Evolutionary conservation across 305 asterid genomes (phyloP).

Genomic region (Solanum hybrid): DNA sequence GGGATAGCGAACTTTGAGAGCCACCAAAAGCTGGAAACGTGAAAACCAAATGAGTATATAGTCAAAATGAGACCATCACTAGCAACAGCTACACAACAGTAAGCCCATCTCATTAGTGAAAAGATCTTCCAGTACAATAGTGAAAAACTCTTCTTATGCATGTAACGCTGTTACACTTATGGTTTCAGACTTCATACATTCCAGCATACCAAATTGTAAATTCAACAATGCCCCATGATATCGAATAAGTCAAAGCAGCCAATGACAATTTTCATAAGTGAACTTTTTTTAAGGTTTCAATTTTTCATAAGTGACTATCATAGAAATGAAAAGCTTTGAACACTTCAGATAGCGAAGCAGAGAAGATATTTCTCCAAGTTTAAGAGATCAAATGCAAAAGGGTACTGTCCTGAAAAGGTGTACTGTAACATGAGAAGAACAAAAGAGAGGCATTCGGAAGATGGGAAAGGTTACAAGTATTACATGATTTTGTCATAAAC

Average conservation of each 20-base stretch:
- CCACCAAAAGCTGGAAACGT: constrained; percentile 64
- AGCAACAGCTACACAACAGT: not conserved
- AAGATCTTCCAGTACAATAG: not conserved
- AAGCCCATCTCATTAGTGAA: not conserved
- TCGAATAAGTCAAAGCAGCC: not conserved
- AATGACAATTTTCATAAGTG: not conserved
- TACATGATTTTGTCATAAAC: not conserved
- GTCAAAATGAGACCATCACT: not conserved
- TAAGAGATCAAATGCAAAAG: not conserved
- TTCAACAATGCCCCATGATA: not conserved
- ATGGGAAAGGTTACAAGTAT: not conserved
- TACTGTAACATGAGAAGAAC: not conserved
- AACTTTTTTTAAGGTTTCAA: not conserved
- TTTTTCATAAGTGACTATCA: not conserved
- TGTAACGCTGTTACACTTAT: not conserved
- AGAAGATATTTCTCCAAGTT: not conserved
- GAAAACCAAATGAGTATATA: not conserved
- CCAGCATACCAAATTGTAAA: not conserved
- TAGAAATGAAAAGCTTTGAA: not conserved
- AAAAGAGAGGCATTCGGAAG: not conserved
- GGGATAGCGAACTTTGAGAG: constrained; percentile 88
- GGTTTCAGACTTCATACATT: not conserved
- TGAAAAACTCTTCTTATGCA: not conserved
- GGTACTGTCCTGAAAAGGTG: not conserved
- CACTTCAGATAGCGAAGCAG: not conserved